Base-by-base conservation (phyloP, 805 yeast species). In the Kluyveromyces aestuarii region DNA sequence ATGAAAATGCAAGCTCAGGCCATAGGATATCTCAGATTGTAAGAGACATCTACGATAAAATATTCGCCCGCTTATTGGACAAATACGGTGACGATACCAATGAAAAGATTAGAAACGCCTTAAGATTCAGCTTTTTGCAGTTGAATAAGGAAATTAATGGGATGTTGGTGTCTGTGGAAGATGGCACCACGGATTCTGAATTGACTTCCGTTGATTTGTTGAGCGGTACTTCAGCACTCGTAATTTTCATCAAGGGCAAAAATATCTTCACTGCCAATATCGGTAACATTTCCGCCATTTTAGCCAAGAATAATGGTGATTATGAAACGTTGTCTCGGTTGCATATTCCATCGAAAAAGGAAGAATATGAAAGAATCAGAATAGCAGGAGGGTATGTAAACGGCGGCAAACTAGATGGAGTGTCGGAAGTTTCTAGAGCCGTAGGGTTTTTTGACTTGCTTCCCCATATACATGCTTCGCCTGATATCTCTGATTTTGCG, bases 301-400 rank as follows among this genome's bases (percentile, higher is more conserved):
- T 91, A 45, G 81, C 95, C 8, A 77, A 84, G 50, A 77, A 80
- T 39, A 88, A 86, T 64, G 96, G 98, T 30, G 91, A 87, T 44
- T 84, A 79, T 62, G 70, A 73, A n/a, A 70, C 79, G 4, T 69
- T 93, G 40, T 84, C 96, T 1, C 79, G 76, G 19, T 79, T 82
- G 48, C 97, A 93, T 64, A 88, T 84, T 53, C 97, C 98, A 8
- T 83, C 93, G 6, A 79, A 76, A 27, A 73, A 84, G 30, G 73
- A 72, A 40, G 95, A 87, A 56, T 85, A 85, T 57, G 96, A 89
- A 61, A 73, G 96, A 56, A 87, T 93, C 44, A 74, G 98, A 58
- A 85, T 86, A 1, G 80, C 95, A 21, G 98, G 98, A 47, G 98
- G 98, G 1, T 84, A 77, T 63, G 96, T 93, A 10, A 84, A 86